Evolutionary conservation across 805 yeast species (phyloP).

Genomic region (Saccharomycopsis vini): DNA sequence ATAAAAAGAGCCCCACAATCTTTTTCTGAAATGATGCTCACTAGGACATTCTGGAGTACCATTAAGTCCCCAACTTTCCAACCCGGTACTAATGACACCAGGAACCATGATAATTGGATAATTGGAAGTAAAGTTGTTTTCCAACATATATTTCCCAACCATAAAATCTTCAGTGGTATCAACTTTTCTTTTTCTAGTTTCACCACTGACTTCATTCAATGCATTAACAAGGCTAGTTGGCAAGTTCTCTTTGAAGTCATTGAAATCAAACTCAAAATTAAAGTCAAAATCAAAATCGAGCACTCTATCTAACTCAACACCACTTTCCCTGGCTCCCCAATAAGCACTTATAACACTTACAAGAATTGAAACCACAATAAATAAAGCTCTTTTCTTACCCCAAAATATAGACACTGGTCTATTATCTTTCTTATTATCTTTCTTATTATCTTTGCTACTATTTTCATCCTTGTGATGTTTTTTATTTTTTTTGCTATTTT

Average conservation of each 20-base stretch:
- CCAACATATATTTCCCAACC: conserved; percentile 63
- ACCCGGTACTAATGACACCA: conserved; percentile 90
- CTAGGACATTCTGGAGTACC: conserved; percentile 78
- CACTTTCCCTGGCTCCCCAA: conserved; percentile 17
- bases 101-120: conserved; percentile 89
- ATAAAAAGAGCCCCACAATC: conserved; percentile 95
- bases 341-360: conserved; percentile 13
- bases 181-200: conserved; percentile 4
- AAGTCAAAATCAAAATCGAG: conserved; percentile 13
- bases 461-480: background rate
- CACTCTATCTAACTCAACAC: conserved; percentile 13
- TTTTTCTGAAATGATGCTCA: conserved; percentile 74
- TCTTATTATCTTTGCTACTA: background rate
- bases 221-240: conserved; percentile 12
- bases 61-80: conserved; percentile 84
- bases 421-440: background rate
- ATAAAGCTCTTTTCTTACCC: background rate
- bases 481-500: background rate
- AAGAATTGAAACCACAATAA: background rate
- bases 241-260: conserved; percentile 14
- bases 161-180: conserved; percentile 78
- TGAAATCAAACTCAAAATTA: conserved; percentile 18
- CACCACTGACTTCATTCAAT: conserved; percentile 15
- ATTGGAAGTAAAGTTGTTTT: conserved; percentile 44
- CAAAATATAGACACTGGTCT: too few relatives aligned